Evolutionary conservation across 176 grass and related monocot genomes (phyloP).

Genomic region (Typha latifolia): DNA sequence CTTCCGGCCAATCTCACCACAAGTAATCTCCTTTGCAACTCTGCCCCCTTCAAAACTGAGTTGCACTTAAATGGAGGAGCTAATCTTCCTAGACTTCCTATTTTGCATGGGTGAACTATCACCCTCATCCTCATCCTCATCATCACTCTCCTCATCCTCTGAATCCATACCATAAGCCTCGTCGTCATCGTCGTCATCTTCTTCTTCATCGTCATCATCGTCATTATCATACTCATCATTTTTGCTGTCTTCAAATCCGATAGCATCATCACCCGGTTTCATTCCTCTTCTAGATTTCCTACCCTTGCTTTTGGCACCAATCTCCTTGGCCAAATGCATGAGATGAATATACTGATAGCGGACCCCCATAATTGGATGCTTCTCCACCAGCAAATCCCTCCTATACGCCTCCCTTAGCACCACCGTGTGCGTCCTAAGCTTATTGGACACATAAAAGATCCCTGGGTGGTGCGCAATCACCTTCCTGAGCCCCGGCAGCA

Average conservation of each 20-base stretch:
- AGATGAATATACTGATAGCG: slow-evolving; percentile 79
- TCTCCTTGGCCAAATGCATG: slow-evolving; percentile 75
- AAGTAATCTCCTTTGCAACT: too few species aligned
- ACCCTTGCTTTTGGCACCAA: slow-evolving; percentile 26
- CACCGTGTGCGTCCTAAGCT: slow-evolving; percentile 70
- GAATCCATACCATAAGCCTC: slow-evolving; percentile 29
- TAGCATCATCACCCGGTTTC: slow-evolving; percentile 17
- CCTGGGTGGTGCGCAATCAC: slow-evolving; percentile 64
- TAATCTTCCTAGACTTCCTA: too few species aligned
- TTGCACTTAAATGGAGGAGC: too few species aligned
- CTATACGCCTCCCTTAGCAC: slow-evolving; percentile 71
- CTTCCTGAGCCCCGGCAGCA: slow-evolving; percentile 66
- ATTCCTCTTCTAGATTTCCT: slow-evolving; percentile 12
- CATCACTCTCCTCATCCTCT: slow-evolving; percentile 41
- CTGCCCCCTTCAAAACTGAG: too few species aligned
- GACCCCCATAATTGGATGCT: slow-evolving; percentile 81
- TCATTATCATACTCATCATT: slow-evolving; percentile 17
- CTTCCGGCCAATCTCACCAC: too few species aligned
- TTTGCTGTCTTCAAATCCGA: slow-evolving; percentile 7
- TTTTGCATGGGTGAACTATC: not conserved
- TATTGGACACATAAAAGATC: slow-evolving; percentile 87
- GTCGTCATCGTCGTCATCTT: slow-evolving; percentile 31
- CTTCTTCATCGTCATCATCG: slow-evolving; percentile 25
- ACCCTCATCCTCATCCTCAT: slow-evolving; percentile 28
- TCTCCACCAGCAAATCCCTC: slow-evolving; percentile 65